Evolutionary conservation across 257 asterid genomes (phyloP).

Genomic region (Scutellaria baicalensis): DNA sequence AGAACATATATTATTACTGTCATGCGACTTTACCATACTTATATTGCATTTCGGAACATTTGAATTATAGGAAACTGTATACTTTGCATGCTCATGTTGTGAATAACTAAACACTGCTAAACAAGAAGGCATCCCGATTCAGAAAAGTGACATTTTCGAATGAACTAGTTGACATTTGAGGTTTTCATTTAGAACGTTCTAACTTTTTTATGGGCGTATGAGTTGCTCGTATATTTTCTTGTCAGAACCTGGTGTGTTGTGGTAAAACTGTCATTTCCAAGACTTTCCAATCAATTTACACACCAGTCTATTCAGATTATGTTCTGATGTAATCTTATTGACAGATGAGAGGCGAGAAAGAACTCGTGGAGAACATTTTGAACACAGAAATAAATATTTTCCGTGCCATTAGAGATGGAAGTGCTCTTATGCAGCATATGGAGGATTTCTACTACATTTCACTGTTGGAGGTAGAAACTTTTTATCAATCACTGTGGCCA

Average conservation of each 20-base stretch:
- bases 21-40: not conserved
- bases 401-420: constrained; percentile 93
- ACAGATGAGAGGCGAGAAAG: constrained; percentile 96
- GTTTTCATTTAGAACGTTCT: not conserved
- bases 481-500: not conserved
- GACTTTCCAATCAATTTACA: not conserved
- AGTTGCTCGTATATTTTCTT: too few species aligned
- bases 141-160: too few species aligned
- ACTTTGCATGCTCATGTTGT: not conserved
- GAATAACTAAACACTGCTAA: not conserved
- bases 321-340: not conserved
- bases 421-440: constrained; percentile 99
- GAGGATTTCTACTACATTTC: constrained; percentile 92
- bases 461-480: constrained; percentile 62
- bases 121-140: not conserved
- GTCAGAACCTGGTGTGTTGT: not conserved
- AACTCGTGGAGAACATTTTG: constrained; percentile 82
- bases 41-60: not conserved
- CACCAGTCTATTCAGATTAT: not conserved
- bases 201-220: too few species aligned
- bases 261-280: not conserved
- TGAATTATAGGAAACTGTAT: not conserved
- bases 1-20: not conserved
- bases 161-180: not conserved
- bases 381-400: constrained; percentile 91